phyloP scores from a whole-genome alignment of 2,329 filamentous ascomycete genomes.

The Alternaria infectoria region DNA sequence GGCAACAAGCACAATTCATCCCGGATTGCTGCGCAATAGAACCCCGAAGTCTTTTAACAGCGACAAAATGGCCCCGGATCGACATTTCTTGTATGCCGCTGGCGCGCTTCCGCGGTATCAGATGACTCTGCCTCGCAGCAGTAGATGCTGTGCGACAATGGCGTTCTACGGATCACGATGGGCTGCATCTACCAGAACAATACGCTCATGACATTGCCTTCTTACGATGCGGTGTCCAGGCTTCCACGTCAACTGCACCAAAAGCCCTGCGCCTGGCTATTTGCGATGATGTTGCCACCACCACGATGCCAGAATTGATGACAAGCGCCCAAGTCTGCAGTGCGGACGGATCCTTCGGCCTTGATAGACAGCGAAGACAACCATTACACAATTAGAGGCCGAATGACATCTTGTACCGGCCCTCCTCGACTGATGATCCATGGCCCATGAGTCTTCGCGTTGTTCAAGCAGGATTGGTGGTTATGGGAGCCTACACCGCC shows the following conservation, averaged over 20 bases:
- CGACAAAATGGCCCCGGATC: background rate
- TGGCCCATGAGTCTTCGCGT: background rate
- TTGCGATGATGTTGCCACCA: background rate
- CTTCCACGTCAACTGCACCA: background rate
- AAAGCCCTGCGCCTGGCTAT: background rate
- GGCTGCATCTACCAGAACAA: background rate
- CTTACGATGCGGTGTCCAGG: background rate
- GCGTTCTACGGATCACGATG: background rate
- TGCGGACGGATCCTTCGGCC: background rate
- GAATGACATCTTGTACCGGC: background rate
- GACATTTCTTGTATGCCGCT: background rate
- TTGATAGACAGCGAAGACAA: background rate
- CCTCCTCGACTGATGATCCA: background rate
- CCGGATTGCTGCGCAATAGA: background rate
- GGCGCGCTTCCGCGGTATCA: slow-evolving; percentile 6
- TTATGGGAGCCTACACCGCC: slow-evolving; percentile 7
- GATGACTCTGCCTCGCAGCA: slow-evolving; percentile 3
- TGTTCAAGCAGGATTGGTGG: slow-evolving; percentile 10
- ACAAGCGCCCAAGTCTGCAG: background rate
- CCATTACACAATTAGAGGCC: background rate
- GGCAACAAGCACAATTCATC: background rate
- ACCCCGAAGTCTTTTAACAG: background rate
- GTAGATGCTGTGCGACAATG: background rate
- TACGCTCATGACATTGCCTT: background rate
- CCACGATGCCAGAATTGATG: background rate